Evolutionary conservation across 441 rosid species (phyloP).

Genomic region (Adansonia grandidieri): DNA sequence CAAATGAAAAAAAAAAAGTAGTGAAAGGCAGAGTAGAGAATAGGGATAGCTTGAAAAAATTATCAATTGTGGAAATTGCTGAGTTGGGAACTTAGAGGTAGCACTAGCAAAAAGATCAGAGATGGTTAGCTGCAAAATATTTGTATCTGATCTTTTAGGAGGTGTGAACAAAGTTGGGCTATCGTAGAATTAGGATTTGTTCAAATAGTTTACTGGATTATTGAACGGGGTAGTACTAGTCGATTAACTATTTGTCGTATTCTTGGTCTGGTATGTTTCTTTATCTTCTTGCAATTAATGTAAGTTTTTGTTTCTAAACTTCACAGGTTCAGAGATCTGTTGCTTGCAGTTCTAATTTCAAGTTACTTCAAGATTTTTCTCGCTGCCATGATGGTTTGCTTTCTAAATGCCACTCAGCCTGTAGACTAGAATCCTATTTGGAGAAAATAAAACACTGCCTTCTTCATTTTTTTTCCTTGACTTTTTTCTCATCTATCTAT

Average conservation of each 20-base stretch:
- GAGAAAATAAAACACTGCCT: not conserved
- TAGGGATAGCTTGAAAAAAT: not conserved
- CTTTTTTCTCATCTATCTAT: not conserved
- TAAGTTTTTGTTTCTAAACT: conserved; percentile 14
- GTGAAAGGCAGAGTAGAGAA: not conserved
- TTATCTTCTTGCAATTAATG: not conserved
- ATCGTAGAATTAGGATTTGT: not conserved
- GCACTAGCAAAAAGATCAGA: not conserved
- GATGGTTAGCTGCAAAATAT: not conserved
- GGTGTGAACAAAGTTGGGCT: not conserved
- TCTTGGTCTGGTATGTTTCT: not conserved
- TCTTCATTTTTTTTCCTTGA: conserved; percentile 9
- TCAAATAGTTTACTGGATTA: not conserved
- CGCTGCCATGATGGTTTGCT: conserved; percentile 69
- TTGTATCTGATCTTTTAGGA: not conserved
- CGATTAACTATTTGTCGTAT: not conserved
- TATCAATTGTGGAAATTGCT: not conserved
- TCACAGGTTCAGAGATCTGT: conserved; percentile 54
- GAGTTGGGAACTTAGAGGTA: not conserved
- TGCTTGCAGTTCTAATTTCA: conserved; percentile 65
- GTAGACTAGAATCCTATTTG: not conserved
- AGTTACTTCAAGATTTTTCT: conserved; percentile 79
- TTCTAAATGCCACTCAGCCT: conserved; percentile 23
- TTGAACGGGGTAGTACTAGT: not conserved
- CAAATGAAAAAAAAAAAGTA: not conserved